Percentiles rank a stretch among this genome's conserved stretches.
These are phyloP conservation scores for Epichloe brachyelytri DNA, from an alignment of 2,329 filamentous ascomycete genomes.

Conservation along the genomic window DNA sequence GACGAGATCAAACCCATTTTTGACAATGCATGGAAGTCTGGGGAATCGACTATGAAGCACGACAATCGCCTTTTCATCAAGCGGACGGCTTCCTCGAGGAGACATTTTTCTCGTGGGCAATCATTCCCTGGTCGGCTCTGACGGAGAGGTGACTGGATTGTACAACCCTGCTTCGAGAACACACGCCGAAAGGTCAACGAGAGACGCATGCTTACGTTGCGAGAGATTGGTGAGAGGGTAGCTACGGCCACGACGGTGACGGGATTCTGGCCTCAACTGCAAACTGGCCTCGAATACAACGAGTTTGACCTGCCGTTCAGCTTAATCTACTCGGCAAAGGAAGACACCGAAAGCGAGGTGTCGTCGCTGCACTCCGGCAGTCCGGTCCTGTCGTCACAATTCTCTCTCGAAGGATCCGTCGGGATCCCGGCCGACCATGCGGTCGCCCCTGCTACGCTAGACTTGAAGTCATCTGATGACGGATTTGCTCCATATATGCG, in stretches of 20 bases:
- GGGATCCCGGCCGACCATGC: constrained; percentile 54
- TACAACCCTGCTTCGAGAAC: constrained; percentile 74
- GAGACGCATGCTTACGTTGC: constrained; percentile 63
- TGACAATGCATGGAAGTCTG: constrained; percentile 50
- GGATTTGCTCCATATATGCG: constrained; percentile 67
- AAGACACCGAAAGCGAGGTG: constrained; percentile 58
- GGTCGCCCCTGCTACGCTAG: constrained; percentile 47
- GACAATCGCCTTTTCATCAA: constrained; percentile 65
- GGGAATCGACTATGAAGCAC: constrained; percentile 73
- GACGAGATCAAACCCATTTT: constrained; percentile 56
- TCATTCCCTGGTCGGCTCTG: constrained; percentile 61
- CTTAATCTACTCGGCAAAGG: constrained; percentile 61
- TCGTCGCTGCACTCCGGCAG: constrained; percentile 60
- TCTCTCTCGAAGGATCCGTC: constrained; percentile 58
- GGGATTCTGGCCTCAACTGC: constrained; percentile 60
- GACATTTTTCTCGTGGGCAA: constrained; percentile 71
- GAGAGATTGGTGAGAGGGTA: constrained; percentile 65
- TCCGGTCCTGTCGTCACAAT: constrained; percentile 45
- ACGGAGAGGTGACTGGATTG: constrained; percentile 61
- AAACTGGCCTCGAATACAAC: constrained; percentile 58
- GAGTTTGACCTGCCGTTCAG: constrained; percentile 65
- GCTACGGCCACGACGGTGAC: constrained; percentile 59
- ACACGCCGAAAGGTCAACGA: constrained; percentile 68
- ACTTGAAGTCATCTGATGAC: constrained; percentile 55
- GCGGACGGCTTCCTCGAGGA: constrained; percentile 63